phyloP scores from a whole-genome alignment of 305 asterid species.

The Galium porrigens region DNA sequence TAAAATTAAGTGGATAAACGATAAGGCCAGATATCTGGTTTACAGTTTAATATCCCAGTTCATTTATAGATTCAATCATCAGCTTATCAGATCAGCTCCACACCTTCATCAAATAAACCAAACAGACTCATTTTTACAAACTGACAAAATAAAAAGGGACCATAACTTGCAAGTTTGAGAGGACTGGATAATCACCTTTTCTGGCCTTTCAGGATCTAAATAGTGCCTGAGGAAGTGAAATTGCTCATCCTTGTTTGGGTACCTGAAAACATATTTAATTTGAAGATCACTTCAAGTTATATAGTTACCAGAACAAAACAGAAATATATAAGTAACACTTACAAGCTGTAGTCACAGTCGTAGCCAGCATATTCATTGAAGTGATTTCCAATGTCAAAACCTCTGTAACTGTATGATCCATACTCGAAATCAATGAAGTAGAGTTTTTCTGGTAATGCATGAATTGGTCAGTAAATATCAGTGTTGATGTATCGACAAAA shows the following conservation, averaged over 20 bases:
- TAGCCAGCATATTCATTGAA: constrained; percentile 96
- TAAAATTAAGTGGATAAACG: not conserved
- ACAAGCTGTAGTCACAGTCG: constrained; percentile 82
- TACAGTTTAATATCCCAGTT: not conserved
- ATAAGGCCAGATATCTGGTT: not conserved
- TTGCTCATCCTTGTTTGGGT: constrained; percentile 63
- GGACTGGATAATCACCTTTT: constrained; percentile 32
- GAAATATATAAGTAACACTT: constrained; percentile 22
- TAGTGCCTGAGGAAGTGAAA: constrained; percentile 73
- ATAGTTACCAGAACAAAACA: constrained; percentile 7
- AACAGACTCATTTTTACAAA: not conserved
- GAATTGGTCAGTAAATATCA: constrained; percentile 15
- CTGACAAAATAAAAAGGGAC: not conserved
- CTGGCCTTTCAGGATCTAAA: constrained; percentile 40
- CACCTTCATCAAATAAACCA: not conserved
- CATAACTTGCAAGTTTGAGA: not conserved
- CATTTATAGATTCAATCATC: not conserved
- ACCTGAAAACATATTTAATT: constrained; percentile 32
- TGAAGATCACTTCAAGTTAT: not conserved
- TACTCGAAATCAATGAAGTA: constrained; percentile 95
- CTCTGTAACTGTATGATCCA: constrained; percentile 86
- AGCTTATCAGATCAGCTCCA: not conserved
- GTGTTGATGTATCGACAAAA: constrained; percentile 7
- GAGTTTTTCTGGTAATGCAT: constrained; percentile 50
- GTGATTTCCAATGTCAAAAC: constrained; percentile 97